Conservation (phyloP, 2,329 filamentous ascomycete species). For the Penicillium glabrum region DNA sequence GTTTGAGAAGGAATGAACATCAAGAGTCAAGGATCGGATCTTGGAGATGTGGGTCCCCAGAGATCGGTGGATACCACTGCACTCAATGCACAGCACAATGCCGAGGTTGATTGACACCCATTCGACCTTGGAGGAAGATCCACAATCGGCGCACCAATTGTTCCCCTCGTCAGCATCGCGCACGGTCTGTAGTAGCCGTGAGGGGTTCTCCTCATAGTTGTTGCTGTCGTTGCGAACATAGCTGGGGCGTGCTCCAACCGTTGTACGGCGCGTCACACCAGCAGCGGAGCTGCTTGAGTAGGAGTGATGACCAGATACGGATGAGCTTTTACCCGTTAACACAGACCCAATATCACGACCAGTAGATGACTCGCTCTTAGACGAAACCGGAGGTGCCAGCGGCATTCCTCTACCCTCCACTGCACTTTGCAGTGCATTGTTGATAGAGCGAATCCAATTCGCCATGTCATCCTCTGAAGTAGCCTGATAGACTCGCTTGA, state of each 20-base stretch:
- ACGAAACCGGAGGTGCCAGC: conserved; percentile 45
- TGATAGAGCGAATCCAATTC: conserved; percentile 93
- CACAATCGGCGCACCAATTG: conserved; percentile 90
- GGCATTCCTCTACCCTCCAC: conserved; percentile 74
- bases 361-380: conserved; percentile 57
- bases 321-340: conserved; percentile 83
- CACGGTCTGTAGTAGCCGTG: conserved; percentile 81
- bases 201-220: conserved; percentile 76
- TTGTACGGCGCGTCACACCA: conserved; percentile 80
- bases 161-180: conserved; percentile 91
- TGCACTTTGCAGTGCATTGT: conserved; percentile 94
- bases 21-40: conserved; percentile 88
- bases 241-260: conserved; percentile 81
- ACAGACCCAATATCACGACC: conserved; percentile 89
- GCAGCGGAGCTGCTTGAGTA: conserved; percentile 39
- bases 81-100: conserved; percentile 96
- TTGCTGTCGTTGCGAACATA: conserved; percentile 69
- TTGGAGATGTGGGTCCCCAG: conserved; percentile 98
- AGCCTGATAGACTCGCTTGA: conserved; percentile 93
- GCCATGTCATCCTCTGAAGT: conserved; percentile 98
- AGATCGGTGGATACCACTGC: conserved; percentile 94
- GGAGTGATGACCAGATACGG: conserved; percentile 56
- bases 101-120: conserved; percentile 99
- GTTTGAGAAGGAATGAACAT: conserved; percentile 92
- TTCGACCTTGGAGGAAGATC: conserved; percentile 87